phyloP scores from a whole-genome alignment of 345 rosid species.

The Physaria fendleri region DNA sequence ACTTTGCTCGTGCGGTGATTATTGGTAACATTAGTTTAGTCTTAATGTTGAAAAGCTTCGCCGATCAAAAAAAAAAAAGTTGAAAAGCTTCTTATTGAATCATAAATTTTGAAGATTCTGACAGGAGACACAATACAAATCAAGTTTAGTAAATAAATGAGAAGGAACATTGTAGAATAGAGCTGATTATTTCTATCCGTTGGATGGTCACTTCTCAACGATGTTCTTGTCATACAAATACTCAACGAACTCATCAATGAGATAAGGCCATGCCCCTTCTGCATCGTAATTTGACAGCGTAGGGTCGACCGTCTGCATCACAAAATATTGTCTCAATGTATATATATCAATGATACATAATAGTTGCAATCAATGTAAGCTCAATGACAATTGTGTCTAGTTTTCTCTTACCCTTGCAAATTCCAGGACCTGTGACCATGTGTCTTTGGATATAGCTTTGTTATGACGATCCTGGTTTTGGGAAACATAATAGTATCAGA shows the following conservation, averaged over 20 bases:
- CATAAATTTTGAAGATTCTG: conserved; percentile 21
- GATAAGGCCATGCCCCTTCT: conserved; percentile 99
- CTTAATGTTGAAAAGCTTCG: conserved; percentile 17
- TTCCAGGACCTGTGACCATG: conserved; percentile 94
- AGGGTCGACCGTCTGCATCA: conserved; percentile 59
- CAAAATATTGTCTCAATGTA: conserved; percentile 6
- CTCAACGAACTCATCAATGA: conserved; percentile 94
- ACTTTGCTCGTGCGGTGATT: conserved; percentile 45
- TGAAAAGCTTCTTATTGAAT: conserved; percentile 23
- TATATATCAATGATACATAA: too few species aligned
- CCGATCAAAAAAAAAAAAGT: too few species aligned
- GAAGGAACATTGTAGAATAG: not conserved
- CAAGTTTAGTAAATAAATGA: conserved; percentile 19
- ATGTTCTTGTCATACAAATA: conserved; percentile 65
- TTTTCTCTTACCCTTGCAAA: conserved; percentile 68
- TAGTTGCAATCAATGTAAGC: conserved; percentile 7
- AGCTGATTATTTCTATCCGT: conserved; percentile 23
- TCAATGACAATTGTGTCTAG: not conserved
- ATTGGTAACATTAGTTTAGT: conserved; percentile 31
- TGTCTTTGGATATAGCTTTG: conserved; percentile 96
- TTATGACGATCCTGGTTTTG: conserved; percentile 77
- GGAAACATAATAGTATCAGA: conserved; percentile 19
- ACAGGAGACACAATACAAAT: conserved; percentile 11
- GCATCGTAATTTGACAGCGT: conserved; percentile 68
- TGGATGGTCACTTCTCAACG: conserved; percentile 25